A percentile compares a stretch with the other conserved stretches of the same genome.
phyloP scores from a whole-genome alignment of 2,329 filamentous ascomycete genomes.

The Microdochium trichocladiopsis region DNA sequence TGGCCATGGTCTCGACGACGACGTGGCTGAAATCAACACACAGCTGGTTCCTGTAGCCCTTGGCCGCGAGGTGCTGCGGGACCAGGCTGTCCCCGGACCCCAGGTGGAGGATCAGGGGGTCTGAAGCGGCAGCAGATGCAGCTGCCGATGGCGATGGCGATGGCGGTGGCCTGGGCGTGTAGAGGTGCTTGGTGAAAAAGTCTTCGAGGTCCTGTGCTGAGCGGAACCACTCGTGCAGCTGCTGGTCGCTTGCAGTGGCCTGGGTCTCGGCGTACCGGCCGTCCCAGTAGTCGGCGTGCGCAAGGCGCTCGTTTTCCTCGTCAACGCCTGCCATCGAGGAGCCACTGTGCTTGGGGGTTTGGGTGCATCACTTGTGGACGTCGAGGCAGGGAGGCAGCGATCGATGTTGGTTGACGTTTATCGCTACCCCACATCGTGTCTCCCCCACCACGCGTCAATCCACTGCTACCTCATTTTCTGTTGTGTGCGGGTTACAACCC shows the following conservation, averaged over 20 bases:
- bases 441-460: background rate
- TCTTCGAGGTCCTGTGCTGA: constrained; percentile 37
- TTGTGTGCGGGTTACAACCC: too few species aligned
- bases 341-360: background rate
- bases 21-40: constrained; percentile 51
- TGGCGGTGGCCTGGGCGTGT: constrained; percentile 17
- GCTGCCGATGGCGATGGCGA: constrained; percentile 8
- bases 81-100: constrained; percentile 53
- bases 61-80: constrained; percentile 35
- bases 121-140: background rate
- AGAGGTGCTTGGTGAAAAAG: constrained; percentile 38
- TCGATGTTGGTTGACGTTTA: background rate
- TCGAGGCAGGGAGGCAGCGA: background rate
- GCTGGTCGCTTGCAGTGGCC: constrained; percentile 24
- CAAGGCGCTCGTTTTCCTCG: constrained; percentile 25
- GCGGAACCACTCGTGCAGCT: constrained; percentile 48
- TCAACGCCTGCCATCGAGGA: constrained; percentile 3
- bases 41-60: constrained; percentile 43
- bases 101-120: constrained; percentile 43
- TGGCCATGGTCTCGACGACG: constrained; percentile 44
- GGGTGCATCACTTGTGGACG: background rate
- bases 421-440: background rate
- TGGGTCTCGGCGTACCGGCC: constrained; percentile 28
- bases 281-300: constrained; percentile 42
- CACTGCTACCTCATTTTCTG: too few species aligned